A percentile compares a stretch with the other conserved stretches of the same genome.
Conservation (phyloP, 768 basidiomycete species). For the Mycena maculata region DNA sequence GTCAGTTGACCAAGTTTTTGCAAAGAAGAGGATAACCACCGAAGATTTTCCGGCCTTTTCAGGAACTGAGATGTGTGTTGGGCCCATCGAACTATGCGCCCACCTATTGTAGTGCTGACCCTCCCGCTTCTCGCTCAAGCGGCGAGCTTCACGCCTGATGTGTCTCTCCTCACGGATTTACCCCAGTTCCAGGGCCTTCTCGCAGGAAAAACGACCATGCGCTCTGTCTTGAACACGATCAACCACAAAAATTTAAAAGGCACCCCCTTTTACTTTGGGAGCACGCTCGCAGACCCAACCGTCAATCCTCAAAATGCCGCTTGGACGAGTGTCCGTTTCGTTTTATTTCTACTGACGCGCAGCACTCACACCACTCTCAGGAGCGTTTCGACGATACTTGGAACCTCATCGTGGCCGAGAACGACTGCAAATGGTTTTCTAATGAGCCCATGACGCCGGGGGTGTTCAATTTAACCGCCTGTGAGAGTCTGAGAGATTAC, state of each 20-base stretch:
- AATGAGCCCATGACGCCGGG: slow-evolving; percentile 26
- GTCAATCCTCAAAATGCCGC: slow-evolving; percentile 27
- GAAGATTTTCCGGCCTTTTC: slow-evolving; percentile 17
- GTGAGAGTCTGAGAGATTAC: slow-evolving; percentile 20
- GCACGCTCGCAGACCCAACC: slow-evolving; percentile 31
- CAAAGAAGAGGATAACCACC: slow-evolving; percentile 9
- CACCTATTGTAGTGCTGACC: neutral
- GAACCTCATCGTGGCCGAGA: slow-evolving; percentile 32
- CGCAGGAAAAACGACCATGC: slow-evolving; percentile 17
- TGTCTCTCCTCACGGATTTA: slow-evolving; percentile 33
- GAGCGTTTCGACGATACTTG: slow-evolving; percentile 33
- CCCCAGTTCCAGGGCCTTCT: slow-evolving; percentile 25
- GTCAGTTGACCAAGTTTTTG: slow-evolving; percentile 19
- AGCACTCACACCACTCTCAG: neutral
- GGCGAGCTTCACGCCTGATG: slow-evolving; percentile 28
- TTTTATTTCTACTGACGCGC: neutral
- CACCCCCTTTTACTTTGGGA: slow-evolving; percentile 28
- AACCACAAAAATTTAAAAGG: slow-evolving; percentile 31
- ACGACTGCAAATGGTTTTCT: slow-evolving; percentile 35
- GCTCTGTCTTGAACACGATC: slow-evolving; percentile 32
- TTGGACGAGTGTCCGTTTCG: slow-evolving; percentile 28
- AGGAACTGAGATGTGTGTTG: neutral
- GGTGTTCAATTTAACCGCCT: slow-evolving; percentile 33
- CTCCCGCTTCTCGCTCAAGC: slow-evolving; percentile 13
- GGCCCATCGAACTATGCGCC: slow-evolving; percentile 12